Evolutionary conservation across 2,329 filamentous ascomycete species (phyloP), one percentile per base, ranked within the genome.

Genomic region (Cephalotrichum gorgonifer): DNA sequence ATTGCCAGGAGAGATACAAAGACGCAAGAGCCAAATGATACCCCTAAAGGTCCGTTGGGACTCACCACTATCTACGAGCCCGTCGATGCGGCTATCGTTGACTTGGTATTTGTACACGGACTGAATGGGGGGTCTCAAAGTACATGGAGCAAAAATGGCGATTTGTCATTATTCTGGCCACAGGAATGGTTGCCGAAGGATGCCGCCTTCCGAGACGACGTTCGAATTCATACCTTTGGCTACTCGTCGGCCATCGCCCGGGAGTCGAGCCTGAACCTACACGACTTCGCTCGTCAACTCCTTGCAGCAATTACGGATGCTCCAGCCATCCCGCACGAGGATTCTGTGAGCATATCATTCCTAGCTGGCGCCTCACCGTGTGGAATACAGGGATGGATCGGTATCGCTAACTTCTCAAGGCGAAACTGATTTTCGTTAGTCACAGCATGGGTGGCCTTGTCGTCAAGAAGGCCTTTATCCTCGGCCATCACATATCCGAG

Each of bases 391-490:
- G n/a, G n/a, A n/a, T n/a, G n/a, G n/a, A n/a, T n/a, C 12, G 11
- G 4, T 42, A 17, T 3, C 20, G 20, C 20, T 5, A 17, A 22
- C 23, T 22, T 3, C 5, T 17, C 27, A 15, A 9, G 22, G 7
- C 27, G 42, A 43, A 43, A 9, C 14, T 66, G 4, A 56, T 69
- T 9, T 58, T 69, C 12, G 54, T 68, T 17, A 64, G 55, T 3
- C 66, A 69, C 43, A 65, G 62, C 47, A 66, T 69, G 63, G 66
- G 66, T 5, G 65, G 64, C 0, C 53, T 68, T 1, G 60, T 68
- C 1, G 56, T 61, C 23, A 68, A 68, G 47, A 60, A 60, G 50
- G 64, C 64, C 0, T 64, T 58, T 39, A 58, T 67, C 9, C 50
- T 66, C 51, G 51, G 4, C 56, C 60, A 9, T 44, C 53, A 1